Base-by-base conservation (phyloP, 352 stramenopile species). In the Phytophthora uliginosa region DNA sequence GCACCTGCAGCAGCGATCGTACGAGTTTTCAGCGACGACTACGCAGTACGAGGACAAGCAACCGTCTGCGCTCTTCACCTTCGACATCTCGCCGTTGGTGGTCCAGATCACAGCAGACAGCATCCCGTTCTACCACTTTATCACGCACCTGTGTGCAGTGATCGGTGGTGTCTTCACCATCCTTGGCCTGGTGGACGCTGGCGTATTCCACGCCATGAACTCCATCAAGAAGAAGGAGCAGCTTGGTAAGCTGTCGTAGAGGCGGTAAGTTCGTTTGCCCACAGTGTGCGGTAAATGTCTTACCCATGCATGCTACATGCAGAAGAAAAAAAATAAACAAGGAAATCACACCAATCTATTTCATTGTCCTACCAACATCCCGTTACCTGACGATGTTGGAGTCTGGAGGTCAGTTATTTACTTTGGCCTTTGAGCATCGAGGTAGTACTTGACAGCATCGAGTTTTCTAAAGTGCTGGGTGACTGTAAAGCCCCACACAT, bases 151-250 rank as follows among this genome's bases (percentile, higher is more conserved):
- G 20, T 97, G 89, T 38, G 90, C 90, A 47, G 89, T 97, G 51
- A 85, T 97, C 47, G 90, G 90, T 20, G 90, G 90, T 52, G 88
- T 94, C 1, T 95, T 93, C 64, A 97, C 90, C 13, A 84, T 97
- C 70, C 87, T 97, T 59, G 83, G 88, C n/a, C 83, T 97, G 50
- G 74, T 95, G 50, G 86, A 95, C 76, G 90, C 87, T 7, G 88
- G 87, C 18, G 78, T 95, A 22, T 96, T 95, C 78, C 81, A 94
- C 65, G 69, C 86, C 18, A 80, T 95, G 59, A 95, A 94, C 73
- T 94, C 88, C 47, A 90, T 96, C 74, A 89, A 92, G 80, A 94
- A 89, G 72, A 96, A 95, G 76, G 79, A 92, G 73, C 78, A 92
- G 66, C 78, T 96, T 40, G 89, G 89, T 66, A 96, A 96, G 69